Base-by-base conservation (phyloP, 768 basidiomycete genomes). In the Kwoniella dejecticola region DNA sequence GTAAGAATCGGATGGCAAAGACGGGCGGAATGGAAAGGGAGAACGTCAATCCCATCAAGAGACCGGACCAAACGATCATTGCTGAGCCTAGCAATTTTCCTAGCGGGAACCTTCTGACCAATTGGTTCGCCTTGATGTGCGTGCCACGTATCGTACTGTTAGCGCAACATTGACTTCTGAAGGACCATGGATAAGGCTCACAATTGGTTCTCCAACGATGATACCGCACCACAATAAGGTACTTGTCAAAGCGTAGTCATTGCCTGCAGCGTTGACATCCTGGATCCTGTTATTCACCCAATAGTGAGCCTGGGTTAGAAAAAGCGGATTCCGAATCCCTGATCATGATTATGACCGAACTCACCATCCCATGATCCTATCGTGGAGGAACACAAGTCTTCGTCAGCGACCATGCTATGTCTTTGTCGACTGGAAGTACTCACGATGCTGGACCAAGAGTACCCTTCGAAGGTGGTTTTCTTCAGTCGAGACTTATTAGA, bases 211-310 rank as follows among this genome's bases (percentile, higher is more conserved):
- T 8, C 71, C 71, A 15, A 64, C 49, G 41, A 72, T 66, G 53
- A 72, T 65, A 26, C 71, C 71, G 38, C 52, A 47, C 71, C 71
- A 72, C 27, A 72, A 50, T 21, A 69, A 17, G 10, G 71, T 72
- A 24, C 62, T 63, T 12, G 71, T 69, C n/a, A 72, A 40, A 21
- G 64, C 64, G 46, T 67, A 72, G 31, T 72, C 66, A 54, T 67
- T 64, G 12, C 68, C 68, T 11, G 41, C 33, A 0, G 70, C 70
- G 1, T 50, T 45, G 17, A 66, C 62, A 21, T 68, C 61, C 12
- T 52, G 45, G 1, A 52, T 56, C 69, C 61, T 55, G 45, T n/a
- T 10, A 3, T 7, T 48, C 29, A 49, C 17, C 30, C 41, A 30
- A 13, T 8, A 12, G 21, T n/a, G 17, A 23, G 36, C 17, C n/a